phyloP scores from a whole-genome alignment of 2,329 filamentous ascomycete species.

The Stemphylium beticola region DNA sequence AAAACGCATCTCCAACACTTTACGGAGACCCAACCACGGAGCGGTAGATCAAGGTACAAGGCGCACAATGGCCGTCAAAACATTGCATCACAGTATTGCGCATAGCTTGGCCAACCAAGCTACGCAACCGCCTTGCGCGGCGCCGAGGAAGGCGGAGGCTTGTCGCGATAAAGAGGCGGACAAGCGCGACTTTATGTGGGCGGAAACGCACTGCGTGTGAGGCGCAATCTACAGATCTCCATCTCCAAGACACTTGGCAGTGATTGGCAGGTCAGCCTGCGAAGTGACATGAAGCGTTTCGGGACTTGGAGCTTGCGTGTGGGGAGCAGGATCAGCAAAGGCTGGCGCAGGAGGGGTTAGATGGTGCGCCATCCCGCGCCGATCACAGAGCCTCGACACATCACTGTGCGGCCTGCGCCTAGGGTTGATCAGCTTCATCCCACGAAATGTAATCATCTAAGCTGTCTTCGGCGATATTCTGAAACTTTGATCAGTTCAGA shows the following conservation, averaged over 20 bases:
- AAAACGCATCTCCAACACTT: constrained; percentile 13
- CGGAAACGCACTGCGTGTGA: constrained; percentile 7
- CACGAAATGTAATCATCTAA: background rate
- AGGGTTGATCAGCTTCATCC: background rate
- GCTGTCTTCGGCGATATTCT: background rate
- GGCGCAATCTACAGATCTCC: constrained; percentile 12
- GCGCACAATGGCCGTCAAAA: constrained; percentile 5
- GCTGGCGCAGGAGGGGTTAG: constrained; percentile 10
- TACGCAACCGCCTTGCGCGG: constrained; percentile 14
- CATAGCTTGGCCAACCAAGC: constrained; percentile 10
- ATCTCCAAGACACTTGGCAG: constrained; percentile 13
- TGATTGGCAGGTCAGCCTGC: constrained; percentile 7
- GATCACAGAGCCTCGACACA: constrained; percentile 8
- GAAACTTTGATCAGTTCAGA: constrained; percentile 3
- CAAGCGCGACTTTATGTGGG: background rate
- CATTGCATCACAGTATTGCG: constrained; percentile 7
- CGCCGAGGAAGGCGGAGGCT: constrained; percentile 22
- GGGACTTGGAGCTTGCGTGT: constrained; percentile 3
- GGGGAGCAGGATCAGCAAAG: constrained; percentile 4
- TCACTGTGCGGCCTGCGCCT: constrained; percentile 1
- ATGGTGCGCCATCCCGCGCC: constrained; percentile 9
- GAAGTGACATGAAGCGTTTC: constrained; percentile 3
- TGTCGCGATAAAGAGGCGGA: constrained; percentile 12
- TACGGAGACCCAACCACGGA: background rate
- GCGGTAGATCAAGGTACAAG: constrained; percentile 10